Evolutionary conservation across 2,329 filamentous ascomycete genomes (phyloP), one percentile per base, ranked within the genome.

Genomic region (Xylariaceae sp.): DNA sequence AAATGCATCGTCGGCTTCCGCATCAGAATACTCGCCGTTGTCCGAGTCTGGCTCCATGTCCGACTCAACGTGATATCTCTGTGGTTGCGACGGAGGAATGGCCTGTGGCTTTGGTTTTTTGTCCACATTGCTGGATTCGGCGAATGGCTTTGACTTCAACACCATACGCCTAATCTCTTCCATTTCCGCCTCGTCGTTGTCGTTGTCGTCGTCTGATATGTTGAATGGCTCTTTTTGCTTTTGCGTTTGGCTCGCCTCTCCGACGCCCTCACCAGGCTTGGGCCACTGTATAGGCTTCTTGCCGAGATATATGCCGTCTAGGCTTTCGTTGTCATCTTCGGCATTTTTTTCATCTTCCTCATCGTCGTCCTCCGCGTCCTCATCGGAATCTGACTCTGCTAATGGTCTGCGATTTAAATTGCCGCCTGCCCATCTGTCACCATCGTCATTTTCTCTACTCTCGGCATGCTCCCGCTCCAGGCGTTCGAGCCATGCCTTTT

Each of bases 381-480:
- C 74, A 0, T 76, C 75, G 0, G 76, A 75, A 0, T 77, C 77
- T 0, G 75, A 72, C 0, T 83, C 82, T 19, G 76, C 62, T 4
- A 77, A 66, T 31, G 70, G 71, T 63, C 81, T 74, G 56, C 88
- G 80, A 65, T 97, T 97, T 62, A 87, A 84, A 63, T 97, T 97
- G 6, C 93, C 93, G 11, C 84, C 86, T n/a, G 85, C 88, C 94
- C 93, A 97, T 52, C 90, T 85, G 72, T 96, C 90, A 48, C 86
- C 83, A 16, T 79, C 80, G 31, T 83, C 83, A 38, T 83, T 81
- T 49, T 83, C 83, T 55, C 92, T 81, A 64, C 84, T 95, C 51
- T 94, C 88, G 13, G 83, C 77, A 65, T 96, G 97, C 69, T 97
- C 94, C 60, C 84, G 83, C 73, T 99, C 93, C 57, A 99, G 80